Evolutionary conservation across 306 rosid species (phyloP).

Genomic region (Nissolia schottii): DNA sequence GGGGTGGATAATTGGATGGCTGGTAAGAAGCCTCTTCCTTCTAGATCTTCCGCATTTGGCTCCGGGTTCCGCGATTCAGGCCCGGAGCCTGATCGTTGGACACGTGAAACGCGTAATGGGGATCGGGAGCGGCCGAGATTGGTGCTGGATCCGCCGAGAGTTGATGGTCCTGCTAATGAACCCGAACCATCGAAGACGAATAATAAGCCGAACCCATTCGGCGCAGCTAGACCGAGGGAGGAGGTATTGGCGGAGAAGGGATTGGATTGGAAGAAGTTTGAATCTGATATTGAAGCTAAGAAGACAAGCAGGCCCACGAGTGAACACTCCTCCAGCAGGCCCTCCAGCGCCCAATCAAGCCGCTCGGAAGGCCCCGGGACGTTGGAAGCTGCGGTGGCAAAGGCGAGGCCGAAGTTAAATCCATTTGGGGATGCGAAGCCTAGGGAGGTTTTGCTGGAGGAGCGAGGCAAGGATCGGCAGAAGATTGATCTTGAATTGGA

Average conservation of each 20-base stretch:
- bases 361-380: conserved; percentile 67
- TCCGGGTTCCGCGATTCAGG: conserved; percentile 62
- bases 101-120: conserved; percentile 9
- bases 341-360: conserved; percentile 87
- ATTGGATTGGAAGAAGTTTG: conserved; percentile 86
- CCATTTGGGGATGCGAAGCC: conserved; percentile 99
- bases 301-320: conserved; percentile 81
- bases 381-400: conserved; percentile 45
- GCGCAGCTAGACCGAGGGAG: conserved; percentile 92
- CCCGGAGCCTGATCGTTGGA: conserved; percentile 67
- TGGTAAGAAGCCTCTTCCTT: conserved; percentile 53
- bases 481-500: conserved; percentile 89
- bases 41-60: conserved; percentile 69
- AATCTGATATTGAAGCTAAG: conserved; percentile 79
- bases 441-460: conserved; percentile 83
- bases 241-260: conserved; percentile 93
- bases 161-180: conserved; percentile 36
- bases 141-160: conserved; percentile 70
- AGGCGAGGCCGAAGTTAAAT: conserved; percentile 69
- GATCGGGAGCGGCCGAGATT: conserved; percentile 64
- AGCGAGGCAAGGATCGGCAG: conserved; percentile 87
- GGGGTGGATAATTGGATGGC: conserved; percentile 77
- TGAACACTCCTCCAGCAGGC: conserved; percentile 84
- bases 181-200: conserved; percentile 40
- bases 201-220: conserved; percentile 77